A percentile compares a stretch with the other conserved stretches of the same genome.
Conservation (phyloP, 2,329 filamentous ascomycete genomes). For the Furcasterigmium furcatum region DNA sequence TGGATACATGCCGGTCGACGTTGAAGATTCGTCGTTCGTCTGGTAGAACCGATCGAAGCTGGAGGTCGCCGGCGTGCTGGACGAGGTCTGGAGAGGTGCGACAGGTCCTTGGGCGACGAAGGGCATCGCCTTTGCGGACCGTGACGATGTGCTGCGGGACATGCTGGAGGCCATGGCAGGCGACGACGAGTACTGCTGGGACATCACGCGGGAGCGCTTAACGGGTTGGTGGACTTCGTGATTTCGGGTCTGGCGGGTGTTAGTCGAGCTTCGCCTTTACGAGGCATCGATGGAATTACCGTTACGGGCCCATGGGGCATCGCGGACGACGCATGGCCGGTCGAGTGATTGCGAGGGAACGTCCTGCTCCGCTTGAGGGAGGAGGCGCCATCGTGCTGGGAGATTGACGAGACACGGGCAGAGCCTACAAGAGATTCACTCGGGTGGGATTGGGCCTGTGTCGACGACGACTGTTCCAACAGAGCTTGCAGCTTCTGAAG, state of each 20-base stretch:
- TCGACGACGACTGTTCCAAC: conserved; percentile 4
- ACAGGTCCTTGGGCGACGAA: conserved; percentile 31
- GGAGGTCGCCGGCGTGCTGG: conserved; percentile 16
- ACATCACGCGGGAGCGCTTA: conserved; percentile 29
- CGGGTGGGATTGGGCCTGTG: not conserved
- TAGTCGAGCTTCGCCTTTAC: conserved; percentile 3
- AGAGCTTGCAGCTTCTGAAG: conserved; percentile 8
- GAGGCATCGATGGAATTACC: conserved; percentile 5
- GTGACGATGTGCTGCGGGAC: conserved; percentile 35
- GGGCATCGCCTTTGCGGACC: conserved; percentile 34
- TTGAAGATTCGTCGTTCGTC: conserved; percentile 25
- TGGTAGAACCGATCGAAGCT: conserved; percentile 23
- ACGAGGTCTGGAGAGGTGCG: conserved; percentile 21
- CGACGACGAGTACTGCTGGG: conserved; percentile 20
- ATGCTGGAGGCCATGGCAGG: conserved; percentile 11
- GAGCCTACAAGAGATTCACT: conserved; percentile 9
- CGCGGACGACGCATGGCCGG: conserved; percentile 6
- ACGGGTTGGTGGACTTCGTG: conserved; percentile 20
- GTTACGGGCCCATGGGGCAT: conserved; percentile 6
- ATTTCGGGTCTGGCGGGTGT: conserved; percentile 17
- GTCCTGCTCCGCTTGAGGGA: conserved; percentile 4
- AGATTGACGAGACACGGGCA: not conserved
- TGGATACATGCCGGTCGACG: conserved; percentile 14
- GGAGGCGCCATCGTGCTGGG: conserved; percentile 6
- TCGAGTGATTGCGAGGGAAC: conserved; percentile 13